Evolutionary conservation across 164 flowering plant species (phyloP), one percentile per base, ranked within the genome.

Genomic region (Houttuynia cordata): DNA sequence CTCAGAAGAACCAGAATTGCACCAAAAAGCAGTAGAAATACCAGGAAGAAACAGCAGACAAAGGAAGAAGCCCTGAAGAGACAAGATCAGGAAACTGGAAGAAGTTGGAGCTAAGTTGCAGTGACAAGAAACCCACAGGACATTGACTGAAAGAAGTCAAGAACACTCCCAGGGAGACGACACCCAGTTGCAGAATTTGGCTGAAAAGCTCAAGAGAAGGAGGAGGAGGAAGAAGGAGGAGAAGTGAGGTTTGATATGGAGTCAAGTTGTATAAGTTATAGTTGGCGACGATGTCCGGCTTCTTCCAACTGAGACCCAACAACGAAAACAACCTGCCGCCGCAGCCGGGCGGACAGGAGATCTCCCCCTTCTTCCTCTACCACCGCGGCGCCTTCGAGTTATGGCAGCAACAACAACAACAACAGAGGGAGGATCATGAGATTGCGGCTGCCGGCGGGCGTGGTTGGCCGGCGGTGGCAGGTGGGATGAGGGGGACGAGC

Each of bases 261-360:
- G 67, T 66, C 41, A 21, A 37, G 13, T 42, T 58, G 69, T 59
- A 62, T 25, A 42, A 42, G n/a, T n/a, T n/a, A 37, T 45, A 25
- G 70, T 66, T 56, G 45, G 51, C 64, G 70, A 52, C 67, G 67
- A 83, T 83, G 88, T 81, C 88, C 8, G 84, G 86, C 62, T 80
- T 45, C 49, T 45, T 79, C 69, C 77, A 77, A 64, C 68, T 81
- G 71, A 75, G 82, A 42, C 50, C 75, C 14, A 17, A 17, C 55
- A 58, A 30, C 45, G 62, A 64, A 0, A 64, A 65, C 63, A 45
- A 45, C 49, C 49, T 8, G 17, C 17, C 17, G 17, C 14, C 14
- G 17, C 13, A 7, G 49, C 49, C 14, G 2, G 0, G 14, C 49
- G 37, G 37, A 30, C 62, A 50, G 17, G 58, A 15, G 59, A 61